Evolutionary conservation across 192 early-diverging fungal genomes (phyloP).

Genomic region (Coemansia sp.): DNA sequence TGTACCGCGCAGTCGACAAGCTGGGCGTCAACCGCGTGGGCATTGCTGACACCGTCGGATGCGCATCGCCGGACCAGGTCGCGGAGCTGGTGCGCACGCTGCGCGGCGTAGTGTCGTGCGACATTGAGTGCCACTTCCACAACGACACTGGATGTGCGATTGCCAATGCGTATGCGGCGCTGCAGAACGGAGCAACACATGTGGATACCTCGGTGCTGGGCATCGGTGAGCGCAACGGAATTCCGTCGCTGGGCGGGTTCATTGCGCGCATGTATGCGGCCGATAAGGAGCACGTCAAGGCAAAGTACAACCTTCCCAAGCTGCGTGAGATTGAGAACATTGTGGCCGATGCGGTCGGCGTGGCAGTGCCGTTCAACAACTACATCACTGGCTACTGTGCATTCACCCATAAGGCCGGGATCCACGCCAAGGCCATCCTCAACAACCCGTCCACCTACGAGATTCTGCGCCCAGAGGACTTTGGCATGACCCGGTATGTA

Average conservation of each 20-base stretch:
- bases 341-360: slow-evolving; percentile 90
- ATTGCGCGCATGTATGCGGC: slow-evolving; percentile 95
- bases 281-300: slow-evolving; percentile 86
- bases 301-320: slow-evolving; percentile 91
- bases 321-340: slow-evolving; percentile 95
- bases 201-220: slow-evolving; percentile 97
- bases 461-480: slow-evolving; percentile 97
- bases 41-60: slow-evolving; percentile 98
- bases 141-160: slow-evolving; percentile 99
- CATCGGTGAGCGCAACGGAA: slow-evolving; percentile 99
- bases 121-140: slow-evolving; percentile 99
- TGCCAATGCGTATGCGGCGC: slow-evolving; percentile 94
- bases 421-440: slow-evolving; percentile 98
- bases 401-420: slow-evolving; percentile 99
- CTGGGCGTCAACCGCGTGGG: slow-evolving; percentile 98
- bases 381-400: slow-evolving; percentile 99
- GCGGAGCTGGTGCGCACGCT: slow-evolving; percentile 96
- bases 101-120: slow-evolving; percentile 91
- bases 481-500: slow-evolving; percentile 98
- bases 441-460: slow-evolving; percentile 99
- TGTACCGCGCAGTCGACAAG: slow-evolving; percentile 97
- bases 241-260: slow-evolving; percentile 92
- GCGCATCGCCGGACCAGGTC: slow-evolving; percentile 97
- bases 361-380: slow-evolving; percentile 99
- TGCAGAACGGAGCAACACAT: slow-evolving; percentile 97